Conservation (phyloP, 129 eudicot genomes). For the Tagetes erecta region DNA sequence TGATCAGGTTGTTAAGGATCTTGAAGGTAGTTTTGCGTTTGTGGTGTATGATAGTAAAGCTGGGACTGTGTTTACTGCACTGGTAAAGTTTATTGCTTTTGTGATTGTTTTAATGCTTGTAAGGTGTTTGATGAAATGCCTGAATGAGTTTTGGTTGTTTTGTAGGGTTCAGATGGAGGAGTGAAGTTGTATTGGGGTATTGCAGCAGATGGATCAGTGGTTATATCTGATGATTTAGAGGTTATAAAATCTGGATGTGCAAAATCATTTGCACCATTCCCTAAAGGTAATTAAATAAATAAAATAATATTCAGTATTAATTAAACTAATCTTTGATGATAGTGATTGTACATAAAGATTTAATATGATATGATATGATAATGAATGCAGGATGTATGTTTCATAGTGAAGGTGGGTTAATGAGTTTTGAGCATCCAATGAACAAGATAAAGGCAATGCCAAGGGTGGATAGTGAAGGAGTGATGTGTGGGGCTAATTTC, state of each 20-base stretch:
- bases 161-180: constrained; percentile 93
- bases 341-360: not conserved
- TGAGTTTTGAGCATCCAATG: constrained; percentile 99
- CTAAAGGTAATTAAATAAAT: constrained; percentile 46
- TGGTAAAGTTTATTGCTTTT: constrained; percentile 35
- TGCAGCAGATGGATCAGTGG: constrained; percentile 92
- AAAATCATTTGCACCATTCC: constrained; percentile 93
- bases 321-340: not conserved
- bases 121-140: constrained; percentile 18
- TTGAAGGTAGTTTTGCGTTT: constrained; percentile 91
- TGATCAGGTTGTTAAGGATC: constrained; percentile 90
- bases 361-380: not conserved
- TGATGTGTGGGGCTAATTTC: constrained; percentile 88
- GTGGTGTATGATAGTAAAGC: constrained; percentile 83
- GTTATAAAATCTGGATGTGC: constrained; percentile 87
- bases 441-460: constrained; percentile 93
- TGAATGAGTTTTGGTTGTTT: not conserved
- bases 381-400: constrained; percentile 70
- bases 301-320: not conserved
- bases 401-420: constrained; percentile 90
- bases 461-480: constrained; percentile 94
- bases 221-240: constrained; percentile 84
- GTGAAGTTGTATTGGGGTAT: constrained; percentile 90
- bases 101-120: not conserved
- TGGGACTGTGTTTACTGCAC: constrained; percentile 88